Evolutionary conservation across 805 yeast species (phyloP).

Genomic region (Nakazawaea ishiwadae): DNA sequence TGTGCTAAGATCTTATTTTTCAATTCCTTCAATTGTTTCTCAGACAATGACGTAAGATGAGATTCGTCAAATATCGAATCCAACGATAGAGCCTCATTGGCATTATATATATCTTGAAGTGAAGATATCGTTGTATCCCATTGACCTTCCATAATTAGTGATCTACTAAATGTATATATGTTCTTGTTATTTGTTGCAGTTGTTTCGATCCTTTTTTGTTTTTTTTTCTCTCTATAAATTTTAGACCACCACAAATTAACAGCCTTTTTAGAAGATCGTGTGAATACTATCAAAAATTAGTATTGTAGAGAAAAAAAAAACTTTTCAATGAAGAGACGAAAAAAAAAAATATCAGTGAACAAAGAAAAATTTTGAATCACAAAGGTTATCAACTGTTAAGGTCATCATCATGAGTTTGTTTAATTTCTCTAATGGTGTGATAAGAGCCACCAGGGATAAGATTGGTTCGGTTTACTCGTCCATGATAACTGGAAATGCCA

Average conservation of each 20-base stretch:
- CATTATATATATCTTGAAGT: constrained; percentile 62
- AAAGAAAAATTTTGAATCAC: not conserved
- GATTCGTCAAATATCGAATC: constrained; percentile 33
- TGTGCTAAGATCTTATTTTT: constrained; percentile 44
- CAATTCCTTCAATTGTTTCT: constrained; percentile 34
- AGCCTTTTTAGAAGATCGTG: too few species aligned
- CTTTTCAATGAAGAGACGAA: too few species aligned
- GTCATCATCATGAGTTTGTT: constrained; percentile 6
- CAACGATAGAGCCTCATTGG: constrained; percentile 50
- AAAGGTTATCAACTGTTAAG: too few species aligned
- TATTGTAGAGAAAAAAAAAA: too few species aligned
- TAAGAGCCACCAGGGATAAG: constrained; percentile 6
- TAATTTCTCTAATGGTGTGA: constrained; percentile 5
- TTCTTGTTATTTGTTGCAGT: not conserved
- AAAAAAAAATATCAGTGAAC: not conserved
- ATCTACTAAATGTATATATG: not conserved
- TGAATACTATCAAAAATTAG: too few species aligned
- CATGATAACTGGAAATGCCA: not conserved
- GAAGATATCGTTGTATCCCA: constrained; percentile 70
- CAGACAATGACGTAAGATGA: constrained; percentile 26
- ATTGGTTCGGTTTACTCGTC: constrained; percentile 10
- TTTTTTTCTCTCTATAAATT: constrained; percentile 1
- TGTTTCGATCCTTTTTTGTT: not conserved
- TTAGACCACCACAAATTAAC: too few species aligned
- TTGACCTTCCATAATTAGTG: constrained; percentile 50